These are phyloP conservation scores for Patellifolia procumbens DNA, from an alignment of 179 eudicot genomes.

Conservation along the genomic window DNA sequence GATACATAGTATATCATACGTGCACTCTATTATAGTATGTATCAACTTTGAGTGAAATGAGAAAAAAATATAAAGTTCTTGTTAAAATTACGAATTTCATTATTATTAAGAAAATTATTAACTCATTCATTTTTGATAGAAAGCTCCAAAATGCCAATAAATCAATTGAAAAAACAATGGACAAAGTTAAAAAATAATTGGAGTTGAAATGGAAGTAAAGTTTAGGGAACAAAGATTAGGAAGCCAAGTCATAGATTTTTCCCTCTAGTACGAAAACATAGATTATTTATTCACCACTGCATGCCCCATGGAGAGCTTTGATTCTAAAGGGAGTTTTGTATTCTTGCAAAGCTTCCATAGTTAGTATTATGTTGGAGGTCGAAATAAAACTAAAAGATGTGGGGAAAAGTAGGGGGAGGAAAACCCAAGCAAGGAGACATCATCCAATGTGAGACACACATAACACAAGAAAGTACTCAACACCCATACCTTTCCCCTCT, in stretches of 20 bases:
- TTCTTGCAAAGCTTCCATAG: neutral
- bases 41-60: neutral
- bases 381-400: conserved; percentile 22
- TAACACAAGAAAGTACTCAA: conserved; percentile 35
- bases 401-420: conserved; percentile 20
- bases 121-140: neutral
- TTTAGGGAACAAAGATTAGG: neutral
- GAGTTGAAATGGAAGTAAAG: conserved; percentile 1
- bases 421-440: conserved; percentile 29
- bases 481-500: conserved; percentile 32
- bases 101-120: neutral
- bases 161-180: neutral
- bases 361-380: neutral
- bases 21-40: neutral
- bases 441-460: conserved; percentile 36
- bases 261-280: conserved; percentile 13
- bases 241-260: conserved; percentile 6
- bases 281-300: neutral
- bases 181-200: neutral
- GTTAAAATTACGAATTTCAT: neutral
- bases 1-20: neutral
- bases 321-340: conserved; percentile 8
- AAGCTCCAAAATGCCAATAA: neutral
- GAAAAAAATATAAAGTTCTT: neutral
- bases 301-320: neutral